Evolutionary conservation across 2,329 filamentous ascomycete genomes (phyloP).

Genomic region (Clonostachys rhizophaga): DNA sequence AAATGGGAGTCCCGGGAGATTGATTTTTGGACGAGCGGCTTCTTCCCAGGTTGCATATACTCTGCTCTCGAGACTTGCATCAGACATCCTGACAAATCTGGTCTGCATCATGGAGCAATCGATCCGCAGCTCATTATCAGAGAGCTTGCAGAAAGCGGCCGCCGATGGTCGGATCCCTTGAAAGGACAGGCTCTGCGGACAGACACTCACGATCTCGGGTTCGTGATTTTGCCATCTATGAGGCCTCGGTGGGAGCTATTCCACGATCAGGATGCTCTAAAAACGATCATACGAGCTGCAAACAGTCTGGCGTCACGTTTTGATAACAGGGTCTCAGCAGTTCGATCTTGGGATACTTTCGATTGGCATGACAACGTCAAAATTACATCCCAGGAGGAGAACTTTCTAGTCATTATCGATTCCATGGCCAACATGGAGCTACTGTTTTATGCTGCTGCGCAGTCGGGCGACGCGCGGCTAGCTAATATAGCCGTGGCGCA

Average conservation of each 20-base stretch:
- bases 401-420: slow-evolving; percentile 36
- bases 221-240: slow-evolving; percentile 45
- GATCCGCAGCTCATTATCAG: too few species aligned
- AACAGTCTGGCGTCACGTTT: slow-evolving; percentile 34
- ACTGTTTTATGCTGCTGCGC: slow-evolving; percentile 24
- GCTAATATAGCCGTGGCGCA: slow-evolving; percentile 25
- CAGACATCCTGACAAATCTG: too few species aligned
- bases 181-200: slow-evolving; percentile 28
- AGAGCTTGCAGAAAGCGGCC: slow-evolving; percentile 13
- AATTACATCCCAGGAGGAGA: slow-evolving; percentile 18
- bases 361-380: slow-evolving; percentile 15
- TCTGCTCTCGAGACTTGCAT: slow-evolving; percentile 22
- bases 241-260: slow-evolving; percentile 42
- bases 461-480: slow-evolving; percentile 16
- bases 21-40: slow-evolving; percentile 36
- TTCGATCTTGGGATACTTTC: slow-evolving; percentile 41
- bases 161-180: slow-evolving; percentile 25
- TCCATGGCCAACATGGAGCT: slow-evolving; percentile 32
- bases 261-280: slow-evolving; percentile 26
- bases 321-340: slow-evolving; percentile 33
- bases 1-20: slow-evolving; percentile 11
- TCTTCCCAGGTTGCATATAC: slow-evolving; percentile 31
- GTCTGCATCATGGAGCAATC: too few species aligned
- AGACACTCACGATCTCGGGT: slow-evolving; percentile 49
- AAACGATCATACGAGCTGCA: slow-evolving; percentile 36